Evolutionary conservation across 306 rosid genomes (phyloP), one percentile per base, ranked within the genome.

Genomic region (Clitoria ternatea): DNA sequence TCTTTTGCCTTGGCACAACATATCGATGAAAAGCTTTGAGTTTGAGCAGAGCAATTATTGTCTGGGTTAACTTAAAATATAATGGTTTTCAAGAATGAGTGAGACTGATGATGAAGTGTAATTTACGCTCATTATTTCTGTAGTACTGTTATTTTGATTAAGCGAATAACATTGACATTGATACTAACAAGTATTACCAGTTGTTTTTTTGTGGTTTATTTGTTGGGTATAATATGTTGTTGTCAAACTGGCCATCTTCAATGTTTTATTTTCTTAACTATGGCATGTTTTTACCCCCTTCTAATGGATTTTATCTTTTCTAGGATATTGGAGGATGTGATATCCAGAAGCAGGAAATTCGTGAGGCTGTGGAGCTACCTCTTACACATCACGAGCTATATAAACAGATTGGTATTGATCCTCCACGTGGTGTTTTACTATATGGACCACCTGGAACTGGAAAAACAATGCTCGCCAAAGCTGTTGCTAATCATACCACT

Each of bases 301-400:
- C 14, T 36, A 55, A n/a, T 63, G 63, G 30, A 70, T 32, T 74
- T 70, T 2, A 19, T 43, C 23, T 4, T 18, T 19, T 10, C 52
- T 33, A 95, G 99, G 99, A 95, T 73, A 95, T 95, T 72, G 99
- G 99, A 77, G 99, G 99, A 27, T 95, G 99, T 14, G 99, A 95
- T 66, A 95, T 95, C 66, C 99, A 95, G 54, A 95, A 95, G 80
- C 99, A 95, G 87, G 99, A 95, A 86, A 95, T 95, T 75, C 99
- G 99, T 5, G 99, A 95, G 83, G 99, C 99, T 18, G 99, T 95
- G 48, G 99, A 95, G 80, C 78, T 95, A 13, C 99, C 99, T 17
- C 97, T 91, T 48, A 95, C 99, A 4, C 99, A 95, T 78, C 99
- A 95, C 54, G 99, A 95, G 54, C 80, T 95, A 12, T 95, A 95